Evolutionary conservation across 148 eudicot genomes (phyloP), one percentile per base, ranked within the genome.

Genomic region (Cornus florida): DNA sequence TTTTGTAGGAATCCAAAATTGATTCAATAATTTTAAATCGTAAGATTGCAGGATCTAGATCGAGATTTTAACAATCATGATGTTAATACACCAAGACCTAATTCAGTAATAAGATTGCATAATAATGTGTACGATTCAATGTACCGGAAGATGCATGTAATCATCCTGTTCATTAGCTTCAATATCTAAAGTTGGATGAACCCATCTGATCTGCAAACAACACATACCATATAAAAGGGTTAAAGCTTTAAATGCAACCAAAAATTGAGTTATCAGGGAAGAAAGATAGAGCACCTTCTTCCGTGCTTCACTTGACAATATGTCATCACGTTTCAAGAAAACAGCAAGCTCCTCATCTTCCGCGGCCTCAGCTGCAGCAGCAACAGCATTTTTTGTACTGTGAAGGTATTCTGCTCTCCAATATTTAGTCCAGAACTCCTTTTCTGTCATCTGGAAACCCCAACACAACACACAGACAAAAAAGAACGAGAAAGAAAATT

Each of bases 291-390:
- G 71, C 80, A 93, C 99, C 98, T 96, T 96, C 77, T 78, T 89
- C 62, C 97, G 92, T 72, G 95, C 91, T 91, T 96, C 98, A 82
- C 70, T 86, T 59, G 87, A 92, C 86, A 94, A 89, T 76, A 96
- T 90, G 70, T 89, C 93, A 86, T 96, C 99, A 71, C 85, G 90
- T 85, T 93, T 96, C 76, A 96, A 84, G 82, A 96, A 96, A 57
- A 92, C 90, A 77, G 91, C 90, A 78, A 96, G 96, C 68, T 92
- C 94, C 84, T 93, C 99, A 85, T 96, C 99, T 82, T 92, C 95
- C 82, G 97, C 99, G 81, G 98, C 99, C 83, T 96, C 99, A 23
- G 98, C 99, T 62, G 99, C 99, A 67, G 99, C 99, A 82, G 98
- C 97, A 83, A 88, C 85, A 65, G 95, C 85, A 83, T 96, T 96